These are phyloP conservation scores for Ogataea degrootiae DNA, from an alignment of 805 yeast genomes.

Conservation along the genomic window DNA sequence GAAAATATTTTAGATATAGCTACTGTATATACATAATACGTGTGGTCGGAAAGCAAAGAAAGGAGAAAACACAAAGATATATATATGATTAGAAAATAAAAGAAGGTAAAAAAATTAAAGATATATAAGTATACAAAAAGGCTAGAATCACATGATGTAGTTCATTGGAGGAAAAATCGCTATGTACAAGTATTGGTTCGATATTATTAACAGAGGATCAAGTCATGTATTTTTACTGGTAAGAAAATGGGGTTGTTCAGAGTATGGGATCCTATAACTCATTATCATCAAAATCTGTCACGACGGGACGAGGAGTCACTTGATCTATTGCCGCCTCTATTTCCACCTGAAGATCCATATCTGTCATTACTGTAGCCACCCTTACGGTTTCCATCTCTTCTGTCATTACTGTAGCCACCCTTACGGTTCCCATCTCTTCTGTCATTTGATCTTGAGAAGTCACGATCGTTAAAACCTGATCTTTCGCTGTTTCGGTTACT, in stretches of 20 bases:
- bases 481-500: slow-evolving; percentile 1
- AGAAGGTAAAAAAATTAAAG: neutral
- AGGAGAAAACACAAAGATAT: neutral
- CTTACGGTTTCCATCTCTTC: slow-evolving; percentile 5
- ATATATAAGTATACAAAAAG: neutral
- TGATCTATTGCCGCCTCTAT: neutral
- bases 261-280: neutral
- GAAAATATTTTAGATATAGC: slow-evolving; percentile 3
- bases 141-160: neutral
- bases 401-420: slow-evolving; percentile 14
- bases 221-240: neutral
- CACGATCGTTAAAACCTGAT: slow-evolving; percentile 1
- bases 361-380: slow-evolving; percentile 6
- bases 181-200: neutral
- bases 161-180: too few species aligned
- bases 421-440: slow-evolving; percentile 3
- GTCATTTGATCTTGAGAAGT: neutral
- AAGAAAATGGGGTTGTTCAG: neutral
- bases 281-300: neutral
- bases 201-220: neutral
- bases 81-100: neutral
- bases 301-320: neutral
- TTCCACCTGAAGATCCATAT: neutral
- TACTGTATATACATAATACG: neutral
- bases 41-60: neutral